Evolutionary conservation across 257 asterid genomes (phyloP).

Genomic region (Striga asiatica): DNA sequence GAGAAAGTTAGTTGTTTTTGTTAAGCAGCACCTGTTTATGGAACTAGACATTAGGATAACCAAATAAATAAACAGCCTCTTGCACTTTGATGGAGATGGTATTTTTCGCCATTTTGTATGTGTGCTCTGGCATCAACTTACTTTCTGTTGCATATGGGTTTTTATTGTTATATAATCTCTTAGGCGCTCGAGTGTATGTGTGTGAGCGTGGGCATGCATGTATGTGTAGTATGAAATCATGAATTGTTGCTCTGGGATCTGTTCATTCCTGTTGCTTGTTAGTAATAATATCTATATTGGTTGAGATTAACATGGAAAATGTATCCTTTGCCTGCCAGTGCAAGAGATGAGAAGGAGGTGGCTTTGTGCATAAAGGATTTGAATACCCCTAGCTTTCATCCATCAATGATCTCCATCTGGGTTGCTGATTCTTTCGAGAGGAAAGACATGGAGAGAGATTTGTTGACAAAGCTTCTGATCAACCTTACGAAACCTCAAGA

Average conservation of each 20-base stretch:
- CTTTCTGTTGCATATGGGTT: too few relatives aligned
- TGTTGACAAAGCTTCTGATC: constrained; percentile 60
- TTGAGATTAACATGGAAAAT: constrained; percentile 6
- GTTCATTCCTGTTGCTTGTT: neutral
- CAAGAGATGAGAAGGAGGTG: constrained; percentile 61
- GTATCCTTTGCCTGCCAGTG: constrained; percentile 31
- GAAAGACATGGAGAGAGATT: constrained; percentile 80
- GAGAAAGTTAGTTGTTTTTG: too few relatives aligned
- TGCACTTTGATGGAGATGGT: too few relatives aligned
- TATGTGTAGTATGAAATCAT: too few relatives aligned
- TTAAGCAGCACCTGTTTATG: too few relatives aligned
- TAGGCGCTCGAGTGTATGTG: too few relatives aligned
- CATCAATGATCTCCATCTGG: constrained; percentile 50
- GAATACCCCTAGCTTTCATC: constrained; percentile 54
- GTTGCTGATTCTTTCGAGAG: constrained; percentile 79
- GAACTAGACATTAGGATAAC: too few relatives aligned
- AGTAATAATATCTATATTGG: constrained; percentile 13
- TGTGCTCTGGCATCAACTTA: too few relatives aligned
- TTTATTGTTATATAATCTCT: too few relatives aligned
- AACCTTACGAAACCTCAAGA: constrained; percentile 45
- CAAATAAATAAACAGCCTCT: too few relatives aligned
- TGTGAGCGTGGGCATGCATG: too few relatives aligned
- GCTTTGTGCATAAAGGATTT: constrained; percentile 60
- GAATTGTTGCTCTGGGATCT: neutral
- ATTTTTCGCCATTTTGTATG: too few relatives aligned